Conservation (phyloP, 768 basidiomycete species). For the Kwoniella dejecticola region DNA sequence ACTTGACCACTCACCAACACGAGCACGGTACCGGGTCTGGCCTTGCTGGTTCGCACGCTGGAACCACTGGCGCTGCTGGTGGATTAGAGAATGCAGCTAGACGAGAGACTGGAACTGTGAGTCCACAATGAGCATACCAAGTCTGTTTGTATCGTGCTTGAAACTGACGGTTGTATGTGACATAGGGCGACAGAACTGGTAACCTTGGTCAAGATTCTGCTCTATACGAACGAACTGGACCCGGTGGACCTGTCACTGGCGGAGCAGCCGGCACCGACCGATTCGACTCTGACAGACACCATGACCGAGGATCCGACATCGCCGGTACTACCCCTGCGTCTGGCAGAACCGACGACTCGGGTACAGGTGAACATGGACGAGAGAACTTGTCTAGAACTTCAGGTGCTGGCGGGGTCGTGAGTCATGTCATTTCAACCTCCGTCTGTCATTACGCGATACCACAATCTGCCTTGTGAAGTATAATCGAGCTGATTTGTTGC, state of each 20-base stretch:
- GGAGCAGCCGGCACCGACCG: conserved; percentile 46
- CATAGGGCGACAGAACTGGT: conserved; percentile 29
- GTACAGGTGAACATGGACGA: conserved; percentile 4
- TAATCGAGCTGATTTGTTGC: no score
- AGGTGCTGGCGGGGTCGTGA: conserved; percentile 8
- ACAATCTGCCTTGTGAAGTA: background rate
- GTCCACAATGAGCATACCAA: background rate
- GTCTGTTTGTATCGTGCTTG: background rate
- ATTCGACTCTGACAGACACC: conserved; percentile 36
- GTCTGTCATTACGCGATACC: background rate
- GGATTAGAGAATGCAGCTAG: conserved; percentile 4
- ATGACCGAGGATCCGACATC: conserved; percentile 12
- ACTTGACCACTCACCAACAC: conserved; percentile 5
- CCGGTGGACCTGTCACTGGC: conserved; percentile 27
- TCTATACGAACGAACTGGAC: conserved; percentile 30
- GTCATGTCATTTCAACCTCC: background rate
- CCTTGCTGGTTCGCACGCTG: no score
- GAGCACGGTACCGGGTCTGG: background rate
- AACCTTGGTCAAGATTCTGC: conserved; percentile 20
- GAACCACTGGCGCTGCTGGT: background rate
- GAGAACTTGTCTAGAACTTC: conserved; percentile 2
- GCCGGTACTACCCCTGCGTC: conserved; percentile 4
- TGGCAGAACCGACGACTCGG: background rate
- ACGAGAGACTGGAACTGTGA: background rate
- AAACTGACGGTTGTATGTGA: background rate